Conservation (phyloP, 495 filamentous ascomycete species). For the Lepidopterella palustris region DNA sequence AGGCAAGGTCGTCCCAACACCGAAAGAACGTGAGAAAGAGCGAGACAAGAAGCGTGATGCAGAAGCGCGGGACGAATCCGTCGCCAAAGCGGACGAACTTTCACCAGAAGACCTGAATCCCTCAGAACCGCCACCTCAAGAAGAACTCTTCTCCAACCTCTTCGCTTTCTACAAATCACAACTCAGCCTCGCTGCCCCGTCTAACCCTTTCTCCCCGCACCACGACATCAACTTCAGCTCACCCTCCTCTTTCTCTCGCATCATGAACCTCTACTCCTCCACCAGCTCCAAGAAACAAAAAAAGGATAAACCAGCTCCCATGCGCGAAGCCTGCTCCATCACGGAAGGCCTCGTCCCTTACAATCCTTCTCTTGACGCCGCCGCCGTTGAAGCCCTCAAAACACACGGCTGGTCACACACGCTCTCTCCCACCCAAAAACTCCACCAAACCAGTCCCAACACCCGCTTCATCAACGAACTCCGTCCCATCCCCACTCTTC, state of each 20-base stretch:
- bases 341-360: constrained; percentile 61
- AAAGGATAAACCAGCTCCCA: constrained; percentile 53
- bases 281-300: constrained; percentile 60
- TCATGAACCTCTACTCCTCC: constrained; percentile 86
- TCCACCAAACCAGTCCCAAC: constrained; percentile 41
- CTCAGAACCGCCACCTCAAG: constrained; percentile 37
- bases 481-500: constrained; percentile 68
- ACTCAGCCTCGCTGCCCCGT: constrained; percentile 51
- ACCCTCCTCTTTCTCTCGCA: constrained; percentile 70
- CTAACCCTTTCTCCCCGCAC: constrained; percentile 35
- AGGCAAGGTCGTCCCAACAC: constrained; percentile 39
- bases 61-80: background rate
- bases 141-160: constrained; percentile 35
- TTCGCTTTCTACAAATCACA: constrained; percentile 48
- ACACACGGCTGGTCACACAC: constrained; percentile 50
- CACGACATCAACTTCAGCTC: constrained; percentile 62
- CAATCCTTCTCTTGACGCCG: constrained; percentile 45
- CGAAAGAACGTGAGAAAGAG: constrained; percentile 38
- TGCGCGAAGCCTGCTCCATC: constrained; percentile 67
- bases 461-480: constrained; percentile 58
- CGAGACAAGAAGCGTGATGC: constrained; percentile 25
- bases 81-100: background rate
- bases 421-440: constrained; percentile 48
- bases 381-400: constrained; percentile 43
- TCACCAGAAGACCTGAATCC: constrained; percentile 9